phyloP scores from a whole-genome alignment of 164 flowering plant species.

The Vitis cinerea region DNA sequence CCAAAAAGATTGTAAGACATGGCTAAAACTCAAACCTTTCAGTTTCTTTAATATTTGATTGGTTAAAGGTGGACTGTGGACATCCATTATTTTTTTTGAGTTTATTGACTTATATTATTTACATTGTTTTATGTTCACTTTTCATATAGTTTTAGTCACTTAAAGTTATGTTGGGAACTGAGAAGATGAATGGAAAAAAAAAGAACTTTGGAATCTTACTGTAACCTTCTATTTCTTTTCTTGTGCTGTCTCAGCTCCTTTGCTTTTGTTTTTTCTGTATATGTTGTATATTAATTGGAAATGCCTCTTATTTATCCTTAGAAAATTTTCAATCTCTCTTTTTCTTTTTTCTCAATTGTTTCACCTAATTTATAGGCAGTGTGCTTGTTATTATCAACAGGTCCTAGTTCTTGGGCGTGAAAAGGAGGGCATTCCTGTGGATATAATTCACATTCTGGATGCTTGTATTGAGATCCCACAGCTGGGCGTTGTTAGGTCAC shows the following conservation, averaged over 20 bases:
- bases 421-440: conserved; percentile 97
- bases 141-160: no score
- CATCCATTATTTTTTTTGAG: background rate
- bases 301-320: no score
- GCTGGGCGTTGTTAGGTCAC: conserved; percentile 90
- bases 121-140: no score
- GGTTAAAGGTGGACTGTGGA: background rate
- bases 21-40: background rate
- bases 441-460: conserved; percentile 85
- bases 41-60: conserved; percentile 4
- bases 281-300: background rate
- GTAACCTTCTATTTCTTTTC: background rate
- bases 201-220: background rate
- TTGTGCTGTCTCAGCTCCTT: background rate
- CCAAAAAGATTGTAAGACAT: conserved; percentile 61
- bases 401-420: conserved; percentile 95
- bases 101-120: background rate
- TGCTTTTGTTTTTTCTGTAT: background rate
- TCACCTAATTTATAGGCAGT: no score
- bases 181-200: background rate
- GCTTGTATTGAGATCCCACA: conserved; percentile 97
- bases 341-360: no score
- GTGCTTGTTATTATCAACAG: conserved; percentile 31
- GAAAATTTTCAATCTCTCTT: no score
- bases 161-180: background rate